Conservation (phyloP, 306 rosid genomes). For the Hippophae tibetana region DNA sequence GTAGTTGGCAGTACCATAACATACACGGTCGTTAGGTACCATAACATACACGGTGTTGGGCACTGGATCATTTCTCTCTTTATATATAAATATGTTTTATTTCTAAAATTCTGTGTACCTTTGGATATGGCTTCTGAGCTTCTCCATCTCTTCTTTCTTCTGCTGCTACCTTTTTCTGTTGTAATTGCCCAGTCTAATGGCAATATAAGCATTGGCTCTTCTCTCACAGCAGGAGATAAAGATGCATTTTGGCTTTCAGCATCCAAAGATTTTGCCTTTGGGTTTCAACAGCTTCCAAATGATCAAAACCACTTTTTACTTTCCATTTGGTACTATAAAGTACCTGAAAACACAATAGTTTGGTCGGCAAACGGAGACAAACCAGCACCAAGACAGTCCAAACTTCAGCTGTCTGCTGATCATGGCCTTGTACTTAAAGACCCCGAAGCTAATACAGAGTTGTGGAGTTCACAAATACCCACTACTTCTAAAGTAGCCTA, state of each 20-base stretch:
- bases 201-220: slow-evolving; percentile 13
- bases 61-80: not conserved
- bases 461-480: slow-evolving; percentile 12
- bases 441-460: slow-evolving; percentile 10
- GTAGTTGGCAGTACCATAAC: too few relatives aligned
- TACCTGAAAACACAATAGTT: slow-evolving; percentile 28
- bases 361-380: slow-evolving; percentile 37
- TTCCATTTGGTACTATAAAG: slow-evolving; percentile 42
- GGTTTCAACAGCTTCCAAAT: slow-evolving; percentile 27
- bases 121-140: not conserved
- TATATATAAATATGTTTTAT: not conserved
- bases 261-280: slow-evolving; percentile 50
- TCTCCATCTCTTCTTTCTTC: not conserved
- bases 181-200: slow-evolving; percentile 22
- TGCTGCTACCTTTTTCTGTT: slow-evolving; percentile 13
- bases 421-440: slow-evolving; percentile 28
- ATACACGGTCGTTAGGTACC: too few relatives aligned
- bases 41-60: too few relatives aligned
- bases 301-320: slow-evolving; percentile 25
- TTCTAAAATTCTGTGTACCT: not conserved
- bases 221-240: slow-evolving; percentile 3
- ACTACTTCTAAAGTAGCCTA: not conserved
- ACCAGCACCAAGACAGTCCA: slow-evolving; percentile 35
- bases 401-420: slow-evolving; percentile 19
- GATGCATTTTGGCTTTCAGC: slow-evolving; percentile 32